Evolutionary conservation across 306 rosid genomes (phyloP).

Genomic region (Castanospermum australe): DNA sequence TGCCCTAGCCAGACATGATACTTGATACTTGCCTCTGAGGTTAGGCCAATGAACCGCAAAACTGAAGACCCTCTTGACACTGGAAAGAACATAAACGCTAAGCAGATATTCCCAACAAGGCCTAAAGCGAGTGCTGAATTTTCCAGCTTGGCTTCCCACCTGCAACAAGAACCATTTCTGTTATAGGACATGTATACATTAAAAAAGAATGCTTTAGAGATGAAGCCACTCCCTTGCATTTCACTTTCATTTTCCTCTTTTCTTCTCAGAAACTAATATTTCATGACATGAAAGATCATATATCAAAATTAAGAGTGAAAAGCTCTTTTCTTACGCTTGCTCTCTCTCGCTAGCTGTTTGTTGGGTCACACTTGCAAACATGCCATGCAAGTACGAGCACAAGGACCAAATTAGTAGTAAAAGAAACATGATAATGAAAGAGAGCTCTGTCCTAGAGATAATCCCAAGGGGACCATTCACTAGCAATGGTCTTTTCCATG

Average conservation of each 20-base stretch:
- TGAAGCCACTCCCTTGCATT: not conserved
- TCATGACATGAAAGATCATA: not conserved
- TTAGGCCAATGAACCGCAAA: conserved; percentile 44
- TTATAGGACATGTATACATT: not conserved
- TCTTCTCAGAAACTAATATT: not conserved
- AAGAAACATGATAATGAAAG: conserved; percentile 43
- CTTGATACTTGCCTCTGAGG: conserved; percentile 59
- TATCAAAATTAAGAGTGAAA: not conserved
- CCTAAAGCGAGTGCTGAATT: conserved; percentile 43
- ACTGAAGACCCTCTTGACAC: conserved; percentile 59
- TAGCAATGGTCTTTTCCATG: conserved; percentile 49
- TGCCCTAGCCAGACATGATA: conserved; percentile 63
- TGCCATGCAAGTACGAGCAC: conserved; percentile 39
- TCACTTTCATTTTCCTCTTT: not conserved
- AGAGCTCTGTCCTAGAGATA: conserved; percentile 44
- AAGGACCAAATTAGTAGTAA: conserved; percentile 55
- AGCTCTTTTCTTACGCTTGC: conserved; percentile 40
- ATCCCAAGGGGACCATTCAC: conserved; percentile 58
- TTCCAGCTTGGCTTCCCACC: conserved; percentile 61
- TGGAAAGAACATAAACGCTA: conserved; percentile 55
- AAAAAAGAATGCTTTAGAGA: not conserved
- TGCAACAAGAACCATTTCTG: conserved; percentile 19
- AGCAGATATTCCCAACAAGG: conserved; percentile 49
- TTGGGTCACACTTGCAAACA: conserved; percentile 33
- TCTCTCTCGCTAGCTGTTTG: conserved; percentile 30